These are phyloP conservation scores for Vigna trinervia DNA, from an alignment of 306 rosid species.

Conservation along the genomic window DNA sequence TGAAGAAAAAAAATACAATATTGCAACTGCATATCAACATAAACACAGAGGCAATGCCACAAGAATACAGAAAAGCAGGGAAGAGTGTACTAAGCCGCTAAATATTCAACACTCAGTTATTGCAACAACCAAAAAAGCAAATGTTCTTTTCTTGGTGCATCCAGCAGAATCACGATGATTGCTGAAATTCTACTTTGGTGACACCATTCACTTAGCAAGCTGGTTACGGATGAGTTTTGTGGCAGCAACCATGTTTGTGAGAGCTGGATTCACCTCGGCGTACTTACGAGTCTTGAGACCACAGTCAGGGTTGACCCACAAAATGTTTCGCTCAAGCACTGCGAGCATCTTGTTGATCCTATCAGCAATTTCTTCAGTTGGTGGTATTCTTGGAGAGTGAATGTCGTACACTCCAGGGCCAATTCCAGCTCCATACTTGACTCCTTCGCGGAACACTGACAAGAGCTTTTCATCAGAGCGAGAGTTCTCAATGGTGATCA, in stretches of 20 bases:
- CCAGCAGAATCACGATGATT: slow-evolving; percentile 28
- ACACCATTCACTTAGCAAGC: slow-evolving; percentile 70
- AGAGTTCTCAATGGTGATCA: slow-evolving; percentile 94
- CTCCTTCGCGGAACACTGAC: slow-evolving; percentile 96
- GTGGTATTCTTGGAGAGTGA: slow-evolving; percentile 93
- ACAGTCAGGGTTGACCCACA: slow-evolving; percentile 97
- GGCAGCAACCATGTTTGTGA: slow-evolving; percentile 78
- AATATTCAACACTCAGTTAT: slow-evolving; percentile 59
- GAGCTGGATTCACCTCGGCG: slow-evolving; percentile 85
- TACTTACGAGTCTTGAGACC: slow-evolving; percentile 96
- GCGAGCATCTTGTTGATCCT: slow-evolving; percentile 95
- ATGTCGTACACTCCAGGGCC: slow-evolving; percentile 97
- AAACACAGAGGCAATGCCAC: too few relatives aligned
- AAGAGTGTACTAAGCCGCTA: not conserved
- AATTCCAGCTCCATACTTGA: slow-evolving; percentile 93
- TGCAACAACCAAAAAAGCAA: slow-evolving; percentile 49
- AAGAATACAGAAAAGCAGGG: too few relatives aligned
- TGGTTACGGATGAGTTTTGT: slow-evolving; percentile 81
- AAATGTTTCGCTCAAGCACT: slow-evolving; percentile 87
- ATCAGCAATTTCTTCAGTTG: slow-evolving; percentile 91
- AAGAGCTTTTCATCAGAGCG: slow-evolving; percentile 95
- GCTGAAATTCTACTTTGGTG: slow-evolving; percentile 21
- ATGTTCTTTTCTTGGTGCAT: not conserved
- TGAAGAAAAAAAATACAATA: too few relatives aligned
- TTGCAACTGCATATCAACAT: too few relatives aligned